A percentile compares a stretch with the other conserved stretches of the same genome.
Conservation (phyloP, 371 early-diverging fungal species). For the Apophysomyces elegans region DNA sequence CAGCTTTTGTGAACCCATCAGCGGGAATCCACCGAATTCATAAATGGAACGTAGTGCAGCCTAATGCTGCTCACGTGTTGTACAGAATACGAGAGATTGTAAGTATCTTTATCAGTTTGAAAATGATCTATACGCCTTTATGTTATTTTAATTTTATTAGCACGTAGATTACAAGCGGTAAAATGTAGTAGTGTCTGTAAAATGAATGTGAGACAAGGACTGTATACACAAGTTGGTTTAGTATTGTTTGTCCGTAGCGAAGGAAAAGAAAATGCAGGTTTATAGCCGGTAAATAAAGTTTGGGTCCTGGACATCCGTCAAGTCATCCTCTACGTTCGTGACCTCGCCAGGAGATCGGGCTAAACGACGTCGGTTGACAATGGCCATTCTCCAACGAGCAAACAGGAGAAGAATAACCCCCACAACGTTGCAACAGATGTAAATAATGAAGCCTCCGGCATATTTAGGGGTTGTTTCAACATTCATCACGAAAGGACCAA, state of each 20-base stretch:
- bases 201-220: no score
- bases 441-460: conserved; percentile 8
- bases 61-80: no score
- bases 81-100: no score
- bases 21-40: no score
- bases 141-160: no score
- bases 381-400: conserved; percentile 16
- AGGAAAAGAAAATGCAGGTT: conserved; percentile 13
- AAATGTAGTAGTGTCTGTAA: no score
- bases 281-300: conserved; percentile 26
- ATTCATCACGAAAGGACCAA: conserved; percentile 11
- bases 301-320: conserved; percentile 21
- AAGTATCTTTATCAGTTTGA: no score
- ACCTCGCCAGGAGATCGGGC: not conserved
- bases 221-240: not conserved
- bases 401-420: conserved; percentile 3
- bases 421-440: not conserved
- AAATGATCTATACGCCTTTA: no score
- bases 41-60: no score
- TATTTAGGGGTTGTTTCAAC: conserved; percentile 13
- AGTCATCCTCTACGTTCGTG: not conserved
- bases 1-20: no score
- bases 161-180: no score
- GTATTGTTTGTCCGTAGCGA: not conserved
- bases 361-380: conserved; percentile 9